Percentiles rank a stretch among this genome's conserved stretches.
Conservation (phyloP, 1,139 yeast species). For the Saccharomyces hybrid region DNA sequence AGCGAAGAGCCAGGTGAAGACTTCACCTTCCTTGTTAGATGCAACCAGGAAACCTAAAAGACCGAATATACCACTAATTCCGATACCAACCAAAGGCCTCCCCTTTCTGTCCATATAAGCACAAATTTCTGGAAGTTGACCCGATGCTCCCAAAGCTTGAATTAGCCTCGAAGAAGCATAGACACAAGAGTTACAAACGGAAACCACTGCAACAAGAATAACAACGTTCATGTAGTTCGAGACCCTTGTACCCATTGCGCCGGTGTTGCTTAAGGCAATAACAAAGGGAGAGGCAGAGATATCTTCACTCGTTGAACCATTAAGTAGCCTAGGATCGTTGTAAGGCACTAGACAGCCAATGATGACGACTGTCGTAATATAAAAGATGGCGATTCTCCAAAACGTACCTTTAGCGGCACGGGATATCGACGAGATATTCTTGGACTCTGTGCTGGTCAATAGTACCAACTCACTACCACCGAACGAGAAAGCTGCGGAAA, state of each 20-base stretch:
- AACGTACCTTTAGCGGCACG: conserved; percentile 62
- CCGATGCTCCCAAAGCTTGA: conserved; percentile 49
- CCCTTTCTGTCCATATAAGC: conserved; percentile 54
- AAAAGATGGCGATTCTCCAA: conserved; percentile 63
- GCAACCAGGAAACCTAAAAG: conserved; percentile 50
- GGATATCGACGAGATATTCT: not conserved
- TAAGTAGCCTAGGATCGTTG: conserved; percentile 39
- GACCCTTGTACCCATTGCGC: conserved; percentile 56
- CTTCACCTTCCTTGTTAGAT: conserved; percentile 42
- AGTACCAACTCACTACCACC: conserved; percentile 72
- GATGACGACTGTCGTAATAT: conserved; percentile 49
- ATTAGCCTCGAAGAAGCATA: conserved; percentile 51
- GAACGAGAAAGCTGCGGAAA: conserved; percentile 49
- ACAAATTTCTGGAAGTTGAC: conserved; percentile 48
- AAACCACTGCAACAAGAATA: conserved; percentile 41
- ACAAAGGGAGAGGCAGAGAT: conserved; percentile 67
- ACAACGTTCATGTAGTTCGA: conserved; percentile 38
- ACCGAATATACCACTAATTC: conserved; percentile 41
- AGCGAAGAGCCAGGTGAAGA: conserved; percentile 55
- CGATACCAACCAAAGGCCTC: conserved; percentile 49
- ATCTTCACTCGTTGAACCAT: conserved; percentile 39
- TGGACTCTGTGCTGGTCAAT: conserved; percentile 78
- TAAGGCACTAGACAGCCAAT: conserved; percentile 67
- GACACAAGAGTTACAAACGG: conserved; percentile 49
- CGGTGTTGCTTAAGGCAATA: conserved; percentile 54